These are phyloP conservation scores for Cicer pinnatifidum DNA, from an alignment of 306 rosid genomes.

Conservation along the genomic window DNA sequence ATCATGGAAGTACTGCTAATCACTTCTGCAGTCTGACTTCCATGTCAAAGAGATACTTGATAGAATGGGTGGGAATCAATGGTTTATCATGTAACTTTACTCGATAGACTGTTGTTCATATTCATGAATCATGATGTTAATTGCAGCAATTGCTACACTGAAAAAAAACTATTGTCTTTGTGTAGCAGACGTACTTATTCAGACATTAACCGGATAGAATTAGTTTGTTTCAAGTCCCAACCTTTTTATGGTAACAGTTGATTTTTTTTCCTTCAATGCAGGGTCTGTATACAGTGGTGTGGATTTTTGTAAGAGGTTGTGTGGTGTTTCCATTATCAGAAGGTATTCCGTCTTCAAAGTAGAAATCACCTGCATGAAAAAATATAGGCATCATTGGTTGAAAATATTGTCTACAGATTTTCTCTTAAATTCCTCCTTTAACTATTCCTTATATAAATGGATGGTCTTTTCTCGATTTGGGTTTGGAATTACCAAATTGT, in stretches of 20 bases:
- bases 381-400: constrained; percentile 39
- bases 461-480: constrained; percentile 1
- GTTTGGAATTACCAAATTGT: constrained; percentile 15
- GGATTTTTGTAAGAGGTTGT: constrained; percentile 95
- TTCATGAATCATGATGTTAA: constrained; percentile 7
- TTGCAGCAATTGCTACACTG: constrained; percentile 12
- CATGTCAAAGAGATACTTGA: not conserved
- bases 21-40: constrained; percentile 12
- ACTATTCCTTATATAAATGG: constrained; percentile 24
- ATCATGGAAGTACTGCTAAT: constrained; percentile 22
- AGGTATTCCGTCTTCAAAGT: constrained; percentile 61
- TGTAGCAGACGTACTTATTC: constrained; percentile 28
- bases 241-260: constrained; percentile 25
- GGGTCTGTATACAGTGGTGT: constrained; percentile 95
- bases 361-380: constrained; percentile 23
- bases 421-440: constrained; percentile 6
- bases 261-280: constrained; percentile 50
- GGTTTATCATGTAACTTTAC: constrained; percentile 23
- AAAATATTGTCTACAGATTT: constrained; percentile 1
- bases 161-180: not conserved
- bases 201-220: not conserved
- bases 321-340: constrained; percentile 92
- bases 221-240: constrained; percentile 11
- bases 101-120: constrained; percentile 10
- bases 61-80: constrained; percentile 33